Evolutionary conservation across 306 rosid genomes (phyloP), one percentile per base, ranked within the genome.

Genomic region (Prunus mume): DNA sequence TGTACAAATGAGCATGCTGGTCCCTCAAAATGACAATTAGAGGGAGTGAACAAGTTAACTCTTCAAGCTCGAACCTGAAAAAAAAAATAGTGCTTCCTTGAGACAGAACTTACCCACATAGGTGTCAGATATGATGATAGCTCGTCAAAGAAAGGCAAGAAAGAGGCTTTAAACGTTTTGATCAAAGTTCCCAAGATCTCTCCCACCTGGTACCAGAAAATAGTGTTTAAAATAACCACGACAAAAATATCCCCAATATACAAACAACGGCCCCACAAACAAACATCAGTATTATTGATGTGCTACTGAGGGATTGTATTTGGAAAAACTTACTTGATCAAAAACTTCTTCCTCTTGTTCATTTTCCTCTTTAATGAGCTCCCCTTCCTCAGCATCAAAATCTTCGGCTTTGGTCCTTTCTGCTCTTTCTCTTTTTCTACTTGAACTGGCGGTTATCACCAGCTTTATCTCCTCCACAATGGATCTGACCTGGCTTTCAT

Each of bases 301-400:
- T 64, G 67, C 30, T 38, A 34, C 30, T 64, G 18, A 14, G 41
- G 67, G 46, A 18, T 61, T 76, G 75, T 62, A 62, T 15, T 34
- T 56, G 49, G 68, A 41, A 3, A 76, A 50, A 82, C 91, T 83
- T 72, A 96, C 99, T 93, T 93, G 99, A 62, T 96, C 99, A 85
- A 96, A 96, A 81, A 96, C 98, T 92, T 93, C 99, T 80, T 96
- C 99, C 89, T 96, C 99, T 78, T 91, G 98, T 75, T 96, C 99
- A 87, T 96, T 96, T 89, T 96, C 99, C 85, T 96, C 99, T 72
- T 91, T 91, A 78, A 96, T 91, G 68, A 96, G 77, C 77, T 96
- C 98, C 22, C 90, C 85, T 78, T 92, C 98, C 81, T 96, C 99
- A 10, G 91, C 98, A 76, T 92, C 99, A 88, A 96, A 96, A 83